Percentiles rank a stretch among this genome's conserved stretches.
These are phyloP conservation scores for Aspergillus tanneri DNA, from an alignment of 2,329 filamentous ascomycete genomes.

Conservation along the genomic window DNA sequence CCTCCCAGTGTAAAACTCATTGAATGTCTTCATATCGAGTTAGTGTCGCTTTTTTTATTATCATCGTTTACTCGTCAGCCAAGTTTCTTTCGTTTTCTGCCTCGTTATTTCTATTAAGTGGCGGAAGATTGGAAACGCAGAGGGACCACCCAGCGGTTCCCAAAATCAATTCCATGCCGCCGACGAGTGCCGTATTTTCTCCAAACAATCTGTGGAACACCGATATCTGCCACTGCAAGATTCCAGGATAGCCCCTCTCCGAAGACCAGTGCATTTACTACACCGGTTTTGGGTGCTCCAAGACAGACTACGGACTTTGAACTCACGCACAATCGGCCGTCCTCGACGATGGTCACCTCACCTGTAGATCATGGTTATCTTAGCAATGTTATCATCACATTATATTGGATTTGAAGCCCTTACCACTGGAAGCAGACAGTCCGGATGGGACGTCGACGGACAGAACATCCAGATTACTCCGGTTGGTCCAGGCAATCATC, in stretches of 20 bases:
- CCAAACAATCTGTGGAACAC: constrained; percentile 79
- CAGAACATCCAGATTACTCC: constrained; percentile 76
- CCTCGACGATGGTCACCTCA: constrained; percentile 62
- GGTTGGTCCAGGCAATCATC: constrained; percentile 91
- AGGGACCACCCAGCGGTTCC: constrained; percentile 78
- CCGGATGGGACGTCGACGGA: constrained; percentile 91
- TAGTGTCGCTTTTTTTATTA: background rate
- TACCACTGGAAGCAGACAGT: constrained; percentile 74
- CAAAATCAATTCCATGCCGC: constrained; percentile 84
- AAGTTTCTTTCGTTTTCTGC: too few species aligned
- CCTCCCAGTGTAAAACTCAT: background rate
- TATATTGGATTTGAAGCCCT: constrained; percentile 30
- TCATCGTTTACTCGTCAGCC: constrained; percentile 1
- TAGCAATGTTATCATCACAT: constrained; percentile 7
- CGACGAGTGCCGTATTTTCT: constrained; percentile 78
- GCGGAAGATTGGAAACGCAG: constrained; percentile 50
- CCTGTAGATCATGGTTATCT: constrained; percentile 38
- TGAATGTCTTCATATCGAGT: background rate
- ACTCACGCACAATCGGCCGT: constrained; percentile 73
- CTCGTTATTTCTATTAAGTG: constrained; percentile 19
- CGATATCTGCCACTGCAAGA: constrained; percentile 82
- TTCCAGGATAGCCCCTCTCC: constrained; percentile 64
- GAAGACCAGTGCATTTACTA: constrained; percentile 72
- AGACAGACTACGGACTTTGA: constrained; percentile 81
- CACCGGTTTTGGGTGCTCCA: constrained; percentile 80